These are phyloP conservation scores for Polymyxa betae DNA, from an alignment of 208 protist species.

Conservation along the genomic window DNA sequence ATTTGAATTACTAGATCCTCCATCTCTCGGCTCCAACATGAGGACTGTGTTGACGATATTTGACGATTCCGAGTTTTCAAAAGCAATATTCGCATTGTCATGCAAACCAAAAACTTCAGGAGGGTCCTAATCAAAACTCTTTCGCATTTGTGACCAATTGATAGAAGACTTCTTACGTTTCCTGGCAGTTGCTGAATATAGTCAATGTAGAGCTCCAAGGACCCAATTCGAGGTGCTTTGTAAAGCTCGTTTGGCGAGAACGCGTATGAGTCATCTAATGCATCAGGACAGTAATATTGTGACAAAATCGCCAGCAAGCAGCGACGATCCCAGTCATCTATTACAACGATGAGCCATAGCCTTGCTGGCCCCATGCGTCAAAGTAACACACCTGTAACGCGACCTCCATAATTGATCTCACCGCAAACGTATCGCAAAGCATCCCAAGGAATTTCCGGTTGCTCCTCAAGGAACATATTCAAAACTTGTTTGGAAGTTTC, in stretches of 20 bases:
- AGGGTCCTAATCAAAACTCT: constrained; percentile 85
- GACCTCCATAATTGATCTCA: constrained; percentile 96
- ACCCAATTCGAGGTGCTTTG: not conserved
- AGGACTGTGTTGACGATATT: constrained; percentile 86
- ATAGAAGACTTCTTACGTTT: constrained; percentile 6
- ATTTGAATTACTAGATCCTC: constrained; percentile 57
- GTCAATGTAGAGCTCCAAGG: constrained; percentile 38
- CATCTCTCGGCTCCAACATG: constrained; percentile 83
- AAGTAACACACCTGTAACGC: constrained; percentile 86
- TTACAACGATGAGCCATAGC: not conserved
- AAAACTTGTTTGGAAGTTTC: constrained; percentile 88
- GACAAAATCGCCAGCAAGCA: constrained; percentile 86
- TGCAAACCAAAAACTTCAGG: constrained; percentile 95
- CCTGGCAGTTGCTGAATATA: not conserved
- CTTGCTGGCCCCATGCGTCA: not conserved
- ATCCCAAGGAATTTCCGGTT: constrained; percentile 92
- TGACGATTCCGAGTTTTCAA: constrained; percentile 88
- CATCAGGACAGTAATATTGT: constrained; percentile 79
- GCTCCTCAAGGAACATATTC: constrained; percentile 90
- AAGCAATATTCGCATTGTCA: constrained; percentile 92
- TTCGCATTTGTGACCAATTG: constrained; percentile 75
- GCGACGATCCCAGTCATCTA: constrained; percentile 90
- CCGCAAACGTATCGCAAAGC: constrained; percentile 95
- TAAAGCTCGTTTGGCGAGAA: constrained; percentile 72
- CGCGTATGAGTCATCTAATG: constrained; percentile 82